Base-by-base conservation (phyloP, 1,139 yeast species). In the Yarrowia galli region DNA sequence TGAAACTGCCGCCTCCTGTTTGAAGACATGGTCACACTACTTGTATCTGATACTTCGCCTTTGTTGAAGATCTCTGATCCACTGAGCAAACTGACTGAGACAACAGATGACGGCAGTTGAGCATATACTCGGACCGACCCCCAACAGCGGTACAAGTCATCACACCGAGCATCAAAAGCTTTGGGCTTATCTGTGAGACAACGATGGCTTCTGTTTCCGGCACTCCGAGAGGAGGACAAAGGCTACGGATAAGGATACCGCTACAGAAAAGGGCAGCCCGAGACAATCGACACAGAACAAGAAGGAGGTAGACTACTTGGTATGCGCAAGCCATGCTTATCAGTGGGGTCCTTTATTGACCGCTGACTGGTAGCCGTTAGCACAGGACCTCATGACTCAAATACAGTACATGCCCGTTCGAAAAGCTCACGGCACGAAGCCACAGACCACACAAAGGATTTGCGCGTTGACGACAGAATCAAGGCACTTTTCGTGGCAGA, bases 141-240 rank as follows among this genome's bases (percentile, higher is more conserved):
- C 9, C 56, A n/a, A n/a, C n/a, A 32, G 25, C 16, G 3, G 23
- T 2, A 13, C 40, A 18, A 13, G 23, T 32, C 56, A 49, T 32
- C 56, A 32, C 43, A 9, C 43, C 58, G 58, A 51, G 58, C 28
- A 51, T 9, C 60, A 22, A 36, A 22, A 53, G 60, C 60, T 53
- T 36, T 51, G 45, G 45, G 32, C 60, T 36, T 53, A 53, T 53
- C 60, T 16, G 43, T 51, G 60, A 53, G 60, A 53, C 60, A 53
- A 9, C 22, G 38, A 51, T 51, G 60, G 45, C 22, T 53, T 53
- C 45, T 53, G 60, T 53, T 53, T 53, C 38, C 15, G 60, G 60
- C 32, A 35, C 16, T 15, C 43, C 43, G 43, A 35, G 25, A 15
- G 23, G 9, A 22, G 12, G 16, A 35, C 23, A 51, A 36, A 20